Conservation (phyloP, 805 yeast genomes). For the Saturnispora dispora region DNA sequence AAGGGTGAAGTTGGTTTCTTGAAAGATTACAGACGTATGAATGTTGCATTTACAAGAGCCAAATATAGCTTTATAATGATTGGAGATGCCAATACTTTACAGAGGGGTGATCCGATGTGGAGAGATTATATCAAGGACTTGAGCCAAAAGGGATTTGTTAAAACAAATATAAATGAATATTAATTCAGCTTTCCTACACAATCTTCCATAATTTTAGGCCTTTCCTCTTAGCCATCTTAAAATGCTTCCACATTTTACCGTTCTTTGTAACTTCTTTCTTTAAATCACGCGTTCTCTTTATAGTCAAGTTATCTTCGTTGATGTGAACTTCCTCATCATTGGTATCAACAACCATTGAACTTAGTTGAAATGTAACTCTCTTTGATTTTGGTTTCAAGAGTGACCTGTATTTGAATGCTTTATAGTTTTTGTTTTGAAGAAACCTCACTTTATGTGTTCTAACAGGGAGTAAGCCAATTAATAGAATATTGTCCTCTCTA, state of each 20-base stretch:
- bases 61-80: conserved; percentile 50
- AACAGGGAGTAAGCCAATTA: conserved; percentile 3
- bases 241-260: conserved; percentile 1
- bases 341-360: background rate
- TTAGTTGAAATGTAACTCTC: background rate
- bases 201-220: background rate
- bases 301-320: background rate
- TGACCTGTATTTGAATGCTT: background rate
- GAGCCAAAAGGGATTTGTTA: conserved; percentile 20
- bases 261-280: background rate
- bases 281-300: background rate
- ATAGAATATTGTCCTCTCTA: background rate
- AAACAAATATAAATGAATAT: conserved; percentile 9
- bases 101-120: conserved; percentile 41
- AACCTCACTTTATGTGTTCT: background rate
- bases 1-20: conserved; percentile 52
- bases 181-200: background rate
- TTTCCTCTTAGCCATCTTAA: background rate
- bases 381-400: background rate
- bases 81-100: conserved; percentile 50
- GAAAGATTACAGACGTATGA: conserved; percentile 51
- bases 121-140: conserved; percentile 37
- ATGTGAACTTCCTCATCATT: background rate
- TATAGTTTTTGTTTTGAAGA: background rate
- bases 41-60: conserved; percentile 68